Evolutionary conservation across 768 basidiomycete genomes (phyloP).

Genomic region (Termitomyces sp.): DNA sequence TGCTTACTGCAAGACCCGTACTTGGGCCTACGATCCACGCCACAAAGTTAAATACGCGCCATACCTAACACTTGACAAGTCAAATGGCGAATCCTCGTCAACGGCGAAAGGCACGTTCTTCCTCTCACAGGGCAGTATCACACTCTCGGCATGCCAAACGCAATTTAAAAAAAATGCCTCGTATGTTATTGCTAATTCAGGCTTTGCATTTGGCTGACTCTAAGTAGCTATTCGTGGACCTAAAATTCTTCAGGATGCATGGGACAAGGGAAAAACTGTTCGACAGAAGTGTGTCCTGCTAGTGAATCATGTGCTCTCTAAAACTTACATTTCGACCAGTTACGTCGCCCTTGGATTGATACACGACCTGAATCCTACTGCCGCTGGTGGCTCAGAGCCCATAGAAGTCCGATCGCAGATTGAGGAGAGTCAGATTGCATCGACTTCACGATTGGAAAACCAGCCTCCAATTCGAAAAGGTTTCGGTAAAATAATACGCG

Average conservation of each 20-base stretch:
- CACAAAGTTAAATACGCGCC: slow-evolving; percentile 2
- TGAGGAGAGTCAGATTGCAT: slow-evolving; percentile 10
- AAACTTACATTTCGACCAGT: slow-evolving; percentile 31
- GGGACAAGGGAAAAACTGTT: slow-evolving; percentile 86
- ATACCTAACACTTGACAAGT: slow-evolving; percentile 2
- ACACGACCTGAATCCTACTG: slow-evolving; percentile 61
- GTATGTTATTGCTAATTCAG: slow-evolving; percentile 29
- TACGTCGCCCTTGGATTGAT: slow-evolving; percentile 77
- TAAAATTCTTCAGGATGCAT: slow-evolving; percentile 74
- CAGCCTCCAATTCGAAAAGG: slow-evolving; percentile 46
- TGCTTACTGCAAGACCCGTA: neutral
- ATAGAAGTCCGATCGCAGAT: slow-evolving; percentile 13
- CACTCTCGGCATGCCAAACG: slow-evolving; percentile 74
- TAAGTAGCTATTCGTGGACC: slow-evolving; percentile 73
- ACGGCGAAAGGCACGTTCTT: slow-evolving; percentile 79
- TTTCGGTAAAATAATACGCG: slow-evolving; percentile 79
- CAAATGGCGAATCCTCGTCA: slow-evolving; percentile 94
- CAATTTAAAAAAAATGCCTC: slow-evolving; percentile 73
- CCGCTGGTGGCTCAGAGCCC: slow-evolving; percentile 67
- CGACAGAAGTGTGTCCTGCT: slow-evolving; percentile 75
- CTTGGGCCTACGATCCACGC: neutral
- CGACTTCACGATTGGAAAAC: slow-evolving; percentile 14
- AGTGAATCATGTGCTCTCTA: neutral
- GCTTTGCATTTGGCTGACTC: neutral
- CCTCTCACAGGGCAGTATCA: slow-evolving; percentile 66